Conservation (phyloP, 2,329 filamentous ascomycete genomes). For the Neonectria coccinea region DNA sequence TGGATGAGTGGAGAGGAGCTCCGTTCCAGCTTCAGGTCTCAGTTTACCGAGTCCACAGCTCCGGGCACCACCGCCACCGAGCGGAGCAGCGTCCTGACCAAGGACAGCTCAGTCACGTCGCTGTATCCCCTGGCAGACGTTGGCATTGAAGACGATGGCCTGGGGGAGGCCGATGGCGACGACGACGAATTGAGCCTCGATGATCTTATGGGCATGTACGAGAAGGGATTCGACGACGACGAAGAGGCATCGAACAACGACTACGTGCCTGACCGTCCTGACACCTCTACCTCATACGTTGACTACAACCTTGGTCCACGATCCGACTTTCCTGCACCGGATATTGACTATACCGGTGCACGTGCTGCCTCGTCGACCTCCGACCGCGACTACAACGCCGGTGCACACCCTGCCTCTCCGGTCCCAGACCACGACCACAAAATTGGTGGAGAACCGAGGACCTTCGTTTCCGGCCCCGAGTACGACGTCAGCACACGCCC, state of each 20-base stretch:
- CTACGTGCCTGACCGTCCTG: conserved; percentile 47
- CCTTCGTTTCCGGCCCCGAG: conserved; percentile 37
- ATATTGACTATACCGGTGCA: conserved; percentile 17
- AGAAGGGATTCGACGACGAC: conserved; percentile 68
- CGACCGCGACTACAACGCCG: neutral
- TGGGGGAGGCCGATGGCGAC: conserved; percentile 47
- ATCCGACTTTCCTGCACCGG: conserved; percentile 39
- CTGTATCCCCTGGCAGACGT: conserved; percentile 53
- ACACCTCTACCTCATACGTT: conserved; percentile 13
- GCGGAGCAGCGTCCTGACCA: conserved; percentile 84
- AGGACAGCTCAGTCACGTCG: conserved; percentile 79
- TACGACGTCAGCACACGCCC: conserved; percentile 7
- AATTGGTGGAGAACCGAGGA: conserved; percentile 4
- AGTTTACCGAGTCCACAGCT: conserved; percentile 64
- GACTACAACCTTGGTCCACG: conserved; percentile 29
- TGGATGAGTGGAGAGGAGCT: conserved; percentile 65
- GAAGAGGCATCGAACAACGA: conserved; percentile 50
- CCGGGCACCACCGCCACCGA: conserved; percentile 78
- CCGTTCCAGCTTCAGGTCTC: conserved; percentile 68
- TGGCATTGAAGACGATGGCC: conserved; percentile 51
- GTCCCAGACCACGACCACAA: neutral
- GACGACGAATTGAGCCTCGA: conserved; percentile 72
- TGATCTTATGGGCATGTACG: conserved; percentile 78
- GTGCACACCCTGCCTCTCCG: conserved; percentile 40
- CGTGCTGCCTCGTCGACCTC: conserved; percentile 9